Base-by-base conservation (phyloP, 2,329 filamentous ascomycete species). In the Hymenoscyphus repandus region DNA sequence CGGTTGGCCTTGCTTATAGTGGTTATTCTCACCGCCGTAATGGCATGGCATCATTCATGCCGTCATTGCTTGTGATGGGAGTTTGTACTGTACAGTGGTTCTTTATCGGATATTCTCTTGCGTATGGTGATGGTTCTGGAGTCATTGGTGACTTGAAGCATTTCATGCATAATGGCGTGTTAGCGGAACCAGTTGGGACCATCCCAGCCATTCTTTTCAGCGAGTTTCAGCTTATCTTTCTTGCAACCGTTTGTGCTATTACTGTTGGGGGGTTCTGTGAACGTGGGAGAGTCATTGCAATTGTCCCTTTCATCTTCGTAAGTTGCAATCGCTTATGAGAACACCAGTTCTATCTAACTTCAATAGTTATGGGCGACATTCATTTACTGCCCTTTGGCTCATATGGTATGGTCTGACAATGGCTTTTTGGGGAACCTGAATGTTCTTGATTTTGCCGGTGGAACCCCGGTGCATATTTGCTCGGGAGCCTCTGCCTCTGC, bases 371-470 rank as follows among this genome's bases (percentile, higher is more conserved):
- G 84, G 83, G 72, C 80, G 13, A 87, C 83, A 37, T 74, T 87
- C 55, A 82, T 88, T 54, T 88, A 88, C 69, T 83, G 85, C 61
- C 83, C 83, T 17, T 79, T 89, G 54, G 85, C 86, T 42, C 87
- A 86, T 69, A 88, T 85, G 79, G 88, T 86, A 41, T 90, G 85
- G 86, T 89, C 88, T 68, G 70, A 74, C 46, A 83, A 81, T 55
- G 86, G 86, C 42, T 90, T 85, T 84, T 75, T 87, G 27, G 83
- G 76, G 68, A 77, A 78, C 17, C 76, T 89, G 38, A 83, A 82
- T 43, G 79, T 82, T 22, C 78, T 88, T 59, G 86, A 90, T 68
- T 90, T 88, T 61, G 85, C 86, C 32, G 86, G 86, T 40, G 85
- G 85, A 41, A 86, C 84, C 11, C 85, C 86, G 34, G 86, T 90